Base-by-base conservation (phyloP, 495 filamentous ascomycete species). In the Penicillium coffeae region DNA sequence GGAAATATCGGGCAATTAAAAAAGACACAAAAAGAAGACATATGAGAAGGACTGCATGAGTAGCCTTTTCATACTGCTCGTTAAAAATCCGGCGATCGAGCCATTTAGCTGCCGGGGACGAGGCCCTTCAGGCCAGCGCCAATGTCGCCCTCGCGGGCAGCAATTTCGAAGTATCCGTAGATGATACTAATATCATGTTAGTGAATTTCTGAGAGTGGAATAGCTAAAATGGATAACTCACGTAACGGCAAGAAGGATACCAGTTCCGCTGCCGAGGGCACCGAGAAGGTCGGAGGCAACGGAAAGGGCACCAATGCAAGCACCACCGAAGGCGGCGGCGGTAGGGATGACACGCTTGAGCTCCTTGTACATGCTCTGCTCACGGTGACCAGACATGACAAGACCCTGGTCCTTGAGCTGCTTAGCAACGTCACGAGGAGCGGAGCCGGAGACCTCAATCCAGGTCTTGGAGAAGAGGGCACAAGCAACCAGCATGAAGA, bases 351-450 rank as follows among this genome's bases (percentile, higher is more conserved):
- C 90, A 58, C 94, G 84, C 86, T 99, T 99, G 46, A 99, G 80
- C 68, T 99, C 94, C 82, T 93, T 95, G 82, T 99, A 99, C 94
- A 97, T 97, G 80, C 88, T 94, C 80, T 96, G 90, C 73, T 99
- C 94, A 74, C 94, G 85, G 75, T 99, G 94, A 54, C 94, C 94
- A 59, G 94, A 93, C 94, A 99, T 99, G 60, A 97, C 90, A 41
- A 99, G 84, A 61, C 94, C 92, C 73, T 96, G 92, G 64, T 97
- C 94, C 84, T 99, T 99, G 64, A 99, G 82, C 75, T 99, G 94
- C 85, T 99, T 99, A 55, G 94, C 94, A 53, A 99, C 94, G 65
- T 99, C 94, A 68, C 94, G 87, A 19, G 94, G 94, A 70, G 87
- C 88, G 49, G 91, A 95, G 66, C 94, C 94, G 30, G 92, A 96